A percentile compares a stretch with the other conserved stretches of the same genome.
phyloP scores from a whole-genome alignment of 345 rosid genomes.

The Rhodamnia rubescens region DNA sequence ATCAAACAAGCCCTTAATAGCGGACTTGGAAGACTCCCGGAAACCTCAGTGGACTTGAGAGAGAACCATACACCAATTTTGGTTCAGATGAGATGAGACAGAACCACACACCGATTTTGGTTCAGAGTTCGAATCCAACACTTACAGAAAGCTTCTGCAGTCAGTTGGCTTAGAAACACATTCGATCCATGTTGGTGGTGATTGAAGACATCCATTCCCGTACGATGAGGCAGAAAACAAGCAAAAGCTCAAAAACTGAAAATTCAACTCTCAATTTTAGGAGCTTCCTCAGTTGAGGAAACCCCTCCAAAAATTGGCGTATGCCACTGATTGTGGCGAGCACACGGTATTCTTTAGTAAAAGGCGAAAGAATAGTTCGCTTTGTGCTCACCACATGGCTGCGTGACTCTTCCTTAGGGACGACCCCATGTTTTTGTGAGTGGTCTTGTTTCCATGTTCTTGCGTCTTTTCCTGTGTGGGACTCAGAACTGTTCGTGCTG shows the following conservation, averaged over 20 bases:
- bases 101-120: not conserved
- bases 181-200: not conserved
- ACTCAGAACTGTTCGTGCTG: not conserved
- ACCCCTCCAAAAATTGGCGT: constrained; percentile 8
- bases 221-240: no score
- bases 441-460: not conserved
- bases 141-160: not conserved
- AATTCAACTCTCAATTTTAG: not conserved
- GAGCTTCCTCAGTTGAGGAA: not conserved
- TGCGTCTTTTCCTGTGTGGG: not conserved
- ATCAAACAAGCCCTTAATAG: not conserved
- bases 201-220: no score
- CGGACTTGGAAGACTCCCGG: not conserved
- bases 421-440: not conserved
- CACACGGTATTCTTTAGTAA: constrained; percentile 44
- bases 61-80: not conserved
- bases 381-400: constrained; percentile 23
- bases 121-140: not conserved
- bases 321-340: constrained; percentile 11
- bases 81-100: not conserved
- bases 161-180: not conserved
- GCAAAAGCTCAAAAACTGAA: no score
- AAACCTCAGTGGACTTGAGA: not conserved
- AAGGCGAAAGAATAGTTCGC: constrained; percentile 50
- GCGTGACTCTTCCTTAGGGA: not conserved